Percentiles rank a stretch among this genome's conserved stretches.
Evolutionary conservation across 1,139 yeast genomes (phyloP).

Genomic region (Geotrichum klebahnii): DNA sequence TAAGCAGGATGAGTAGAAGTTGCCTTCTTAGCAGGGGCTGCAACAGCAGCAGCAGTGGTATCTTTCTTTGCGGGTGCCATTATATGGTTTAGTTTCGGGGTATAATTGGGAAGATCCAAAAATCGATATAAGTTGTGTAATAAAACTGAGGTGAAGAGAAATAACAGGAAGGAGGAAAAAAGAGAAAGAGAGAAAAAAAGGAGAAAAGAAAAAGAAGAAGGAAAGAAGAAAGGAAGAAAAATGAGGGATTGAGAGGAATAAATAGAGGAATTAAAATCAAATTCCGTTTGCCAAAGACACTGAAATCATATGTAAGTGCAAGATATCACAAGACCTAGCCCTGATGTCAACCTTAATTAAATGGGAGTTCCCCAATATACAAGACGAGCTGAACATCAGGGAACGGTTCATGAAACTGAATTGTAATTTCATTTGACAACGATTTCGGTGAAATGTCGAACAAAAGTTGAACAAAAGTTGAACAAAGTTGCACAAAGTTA

Average conservation of each 20-base stretch:
- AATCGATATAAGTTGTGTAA: neutral
- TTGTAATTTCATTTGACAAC: neutral
- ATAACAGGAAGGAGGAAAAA: conserved; percentile 12
- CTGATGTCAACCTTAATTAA: neutral
- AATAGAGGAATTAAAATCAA: conserved; percentile 14
- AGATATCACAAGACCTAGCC: conserved; percentile 21
- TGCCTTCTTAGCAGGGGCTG: conserved; percentile 32
- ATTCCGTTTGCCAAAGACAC: conserved; percentile 4
- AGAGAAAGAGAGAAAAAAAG: conserved; percentile 11
- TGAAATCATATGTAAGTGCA: conserved; percentile 11
- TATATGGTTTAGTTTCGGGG: conserved; percentile 5
- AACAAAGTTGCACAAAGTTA: too few species aligned
- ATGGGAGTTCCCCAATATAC: conserved; percentile 6
- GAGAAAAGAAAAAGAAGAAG: conserved; percentile 12
- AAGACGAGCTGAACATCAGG: conserved; percentile 16
- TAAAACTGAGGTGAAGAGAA: conserved; percentile 3
- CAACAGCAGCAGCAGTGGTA: conserved; percentile 30
- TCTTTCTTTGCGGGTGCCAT: conserved; percentile 25
- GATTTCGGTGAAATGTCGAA: neutral
- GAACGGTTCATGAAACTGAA: conserved; percentile 4
- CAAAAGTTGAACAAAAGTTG: neutral
- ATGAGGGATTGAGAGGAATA: conserved; percentile 12
- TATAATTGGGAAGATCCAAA: conserved; percentile 2
- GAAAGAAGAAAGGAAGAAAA: conserved; percentile 14
- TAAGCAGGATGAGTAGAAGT: conserved; percentile 43